These are phyloP conservation scores for Claviceps humidiphila DNA, from an alignment of 2,329 filamentous ascomycete genomes.

Conservation along the genomic window DNA sequence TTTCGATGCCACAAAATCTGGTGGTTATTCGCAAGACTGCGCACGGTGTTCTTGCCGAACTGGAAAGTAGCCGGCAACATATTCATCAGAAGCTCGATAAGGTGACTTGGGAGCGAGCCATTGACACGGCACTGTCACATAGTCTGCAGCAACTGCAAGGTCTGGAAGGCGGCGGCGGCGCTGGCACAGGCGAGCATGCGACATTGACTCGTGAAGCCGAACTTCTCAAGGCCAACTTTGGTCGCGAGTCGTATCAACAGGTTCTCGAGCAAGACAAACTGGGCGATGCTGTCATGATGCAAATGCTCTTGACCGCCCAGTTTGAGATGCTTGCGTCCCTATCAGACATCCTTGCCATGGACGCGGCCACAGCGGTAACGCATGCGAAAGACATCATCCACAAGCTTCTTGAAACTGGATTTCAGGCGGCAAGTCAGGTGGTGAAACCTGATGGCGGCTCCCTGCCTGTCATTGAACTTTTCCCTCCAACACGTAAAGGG, in stretches of 20 bases:
- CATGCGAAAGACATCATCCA: constrained; percentile 66
- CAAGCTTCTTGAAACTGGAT: constrained; percentile 65
- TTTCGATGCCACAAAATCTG: constrained; percentile 54
- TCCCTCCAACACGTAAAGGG: constrained; percentile 56
- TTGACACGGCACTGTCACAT: constrained; percentile 81
- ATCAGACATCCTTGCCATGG: constrained; percentile 68
- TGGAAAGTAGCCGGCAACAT: constrained; percentile 83
- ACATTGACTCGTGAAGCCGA: constrained; percentile 72
- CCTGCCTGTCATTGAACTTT: constrained; percentile 46
- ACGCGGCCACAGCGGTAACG: constrained; percentile 67
- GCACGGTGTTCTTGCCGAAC: constrained; percentile 72
- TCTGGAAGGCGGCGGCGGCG: constrained; percentile 19
- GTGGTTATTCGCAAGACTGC: constrained; percentile 74
- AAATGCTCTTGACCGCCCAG: constrained; percentile 75
- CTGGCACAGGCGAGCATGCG: constrained; percentile 49
- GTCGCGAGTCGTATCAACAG: constrained; percentile 63
- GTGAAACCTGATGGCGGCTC: constrained; percentile 72
- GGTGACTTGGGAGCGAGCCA: constrained; percentile 71
- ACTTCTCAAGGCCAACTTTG: constrained; percentile 69
- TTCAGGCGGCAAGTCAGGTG: constrained; percentile 62
- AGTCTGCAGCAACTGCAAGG: constrained; percentile 66
- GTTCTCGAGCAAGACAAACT: constrained; percentile 75
- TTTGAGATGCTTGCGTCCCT: constrained; percentile 84
- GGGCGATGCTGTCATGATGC: constrained; percentile 64
- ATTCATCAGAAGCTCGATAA: constrained; percentile 74